Conservation (phyloP, 2,329 filamentous ascomycete species). For the Hymenoscyphus repandus region DNA sequence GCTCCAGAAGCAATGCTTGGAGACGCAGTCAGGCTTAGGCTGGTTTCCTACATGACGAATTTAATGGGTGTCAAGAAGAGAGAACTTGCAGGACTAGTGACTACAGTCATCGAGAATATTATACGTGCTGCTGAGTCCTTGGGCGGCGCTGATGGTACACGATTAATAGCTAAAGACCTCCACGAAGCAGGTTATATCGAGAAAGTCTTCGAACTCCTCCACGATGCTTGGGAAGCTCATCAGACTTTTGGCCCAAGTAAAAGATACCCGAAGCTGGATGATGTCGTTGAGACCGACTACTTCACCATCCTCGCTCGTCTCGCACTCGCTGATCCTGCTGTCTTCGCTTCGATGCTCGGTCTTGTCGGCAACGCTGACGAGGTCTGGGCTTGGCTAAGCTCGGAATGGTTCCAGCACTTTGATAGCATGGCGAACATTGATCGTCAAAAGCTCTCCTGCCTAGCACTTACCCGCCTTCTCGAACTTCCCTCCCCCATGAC, state of each 20-base stretch:
- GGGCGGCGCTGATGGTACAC: conserved; percentile 55
- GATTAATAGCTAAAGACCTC: conserved; percentile 60
- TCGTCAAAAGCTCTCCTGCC: conserved; percentile 64
- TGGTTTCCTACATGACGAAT: conserved; percentile 43
- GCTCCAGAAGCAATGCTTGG: conserved; percentile 62
- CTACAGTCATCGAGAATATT: conserved; percentile 58
- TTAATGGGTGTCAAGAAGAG: conserved; percentile 49
- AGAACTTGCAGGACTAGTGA: conserved; percentile 53
- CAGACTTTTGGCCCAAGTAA: conserved; percentile 78
- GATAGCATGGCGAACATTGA: conserved; percentile 61
- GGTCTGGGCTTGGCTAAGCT: conserved; percentile 54
- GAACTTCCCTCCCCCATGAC: conserved; percentile 52
- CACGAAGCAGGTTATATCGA: conserved; percentile 57
- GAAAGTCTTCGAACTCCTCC: conserved; percentile 60
- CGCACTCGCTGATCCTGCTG: conserved; percentile 64
- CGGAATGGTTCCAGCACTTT: conserved; percentile 64
- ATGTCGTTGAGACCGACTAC: conserved; percentile 77
- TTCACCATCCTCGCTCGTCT: conserved; percentile 78
- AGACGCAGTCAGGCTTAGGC: conserved; percentile 48
- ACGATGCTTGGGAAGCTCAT: conserved; percentile 65
- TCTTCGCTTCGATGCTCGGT: conserved; percentile 57
- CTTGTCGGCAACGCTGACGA: conserved; percentile 39
- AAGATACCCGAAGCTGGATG: conserved; percentile 63
- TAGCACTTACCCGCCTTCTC: conserved; percentile 67
- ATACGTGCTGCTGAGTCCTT: conserved; percentile 58